Conservation (phyloP, 179 eudicot genomes). For the Sideroxylon spinosum region DNA sequence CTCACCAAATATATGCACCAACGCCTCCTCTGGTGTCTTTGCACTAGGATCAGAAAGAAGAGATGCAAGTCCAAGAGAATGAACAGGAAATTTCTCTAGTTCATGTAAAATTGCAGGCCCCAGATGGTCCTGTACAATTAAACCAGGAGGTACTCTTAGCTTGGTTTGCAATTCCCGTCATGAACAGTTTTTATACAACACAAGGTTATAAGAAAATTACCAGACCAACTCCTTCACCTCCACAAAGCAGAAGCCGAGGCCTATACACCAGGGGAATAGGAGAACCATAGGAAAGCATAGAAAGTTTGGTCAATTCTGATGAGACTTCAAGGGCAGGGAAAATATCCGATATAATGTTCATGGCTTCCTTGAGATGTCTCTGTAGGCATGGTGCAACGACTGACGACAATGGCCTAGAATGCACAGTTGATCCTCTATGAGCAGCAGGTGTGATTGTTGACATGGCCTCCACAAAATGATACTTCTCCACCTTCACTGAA, state of each 20-base stretch:
- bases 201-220: constrained; percentile 35
- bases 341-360: constrained; percentile 70
- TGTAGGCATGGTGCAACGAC: constrained; percentile 88
- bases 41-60: constrained; percentile 99
- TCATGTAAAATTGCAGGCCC: constrained; percentile 98
- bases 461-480: constrained; percentile 94
- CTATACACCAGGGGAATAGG: constrained; percentile 85
- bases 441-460: constrained; percentile 97
- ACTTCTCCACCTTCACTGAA: constrained; percentile 77
- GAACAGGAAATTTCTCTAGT: constrained; percentile 97
- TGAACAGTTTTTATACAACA: constrained; percentile 8
- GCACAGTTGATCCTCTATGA: constrained; percentile 97
- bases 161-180: constrained; percentile 6
- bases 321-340: constrained; percentile 73
- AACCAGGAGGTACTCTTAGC: constrained; percentile 41
- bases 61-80: constrained; percentile 93
- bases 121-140: constrained; percentile 82
- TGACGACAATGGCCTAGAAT: constrained; percentile 90
- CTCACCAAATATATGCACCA: constrained; percentile 96
- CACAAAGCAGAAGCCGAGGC: constrained; percentile 81
- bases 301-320: constrained; percentile 63
- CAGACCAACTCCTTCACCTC: constrained; percentile 87
- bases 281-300: constrained; percentile 86
- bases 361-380: constrained; percentile 63
- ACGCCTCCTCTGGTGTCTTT: constrained; percentile 97